Evolutionary conservation across 169 alveolate species (phyloP).

Genomic region (Plasmodium coatneyi): DNA sequence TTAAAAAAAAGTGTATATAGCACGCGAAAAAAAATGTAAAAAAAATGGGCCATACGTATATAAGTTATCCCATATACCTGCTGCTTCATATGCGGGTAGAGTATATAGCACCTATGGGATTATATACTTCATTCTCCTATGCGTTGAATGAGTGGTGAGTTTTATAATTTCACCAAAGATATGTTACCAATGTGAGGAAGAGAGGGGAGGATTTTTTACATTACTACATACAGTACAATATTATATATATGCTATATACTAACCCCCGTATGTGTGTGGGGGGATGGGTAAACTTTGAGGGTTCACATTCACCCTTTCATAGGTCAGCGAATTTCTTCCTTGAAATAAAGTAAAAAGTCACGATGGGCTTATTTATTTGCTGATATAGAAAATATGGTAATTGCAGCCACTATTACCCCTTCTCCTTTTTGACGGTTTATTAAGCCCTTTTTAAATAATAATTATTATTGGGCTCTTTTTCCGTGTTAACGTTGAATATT

Average conservation of each 20-base stretch:
- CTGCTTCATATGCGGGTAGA: not conserved
- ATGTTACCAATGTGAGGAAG: not conserved
- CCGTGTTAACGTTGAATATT: too few relatives aligned
- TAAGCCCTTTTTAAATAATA: too few relatives aligned
- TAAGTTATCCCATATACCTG: not conserved
- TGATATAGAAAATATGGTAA: not conserved
- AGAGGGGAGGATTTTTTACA: not conserved
- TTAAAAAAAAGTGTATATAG: too few relatives aligned
- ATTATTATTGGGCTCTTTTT: not conserved
- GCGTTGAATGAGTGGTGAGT: not conserved
- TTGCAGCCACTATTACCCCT: not conserved
- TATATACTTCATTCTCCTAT: not conserved
- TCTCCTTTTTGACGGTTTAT: too few relatives aligned
- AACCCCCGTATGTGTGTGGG: not conserved
- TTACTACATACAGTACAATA: not conserved
- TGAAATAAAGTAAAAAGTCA: too few relatives aligned
- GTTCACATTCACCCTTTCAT: not conserved
- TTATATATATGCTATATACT: not conserved
- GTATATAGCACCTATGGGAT: not conserved
- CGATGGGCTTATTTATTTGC: not conserved
- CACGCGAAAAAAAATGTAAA: too few relatives aligned
- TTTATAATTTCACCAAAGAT: not conserved
- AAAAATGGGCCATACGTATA: not conserved
- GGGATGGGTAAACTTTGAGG: not conserved
- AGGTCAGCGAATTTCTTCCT: not conserved